phyloP scores from a whole-genome alignment of 495 filamentous ascomycete genomes.

The Hypoxylon rickii region DNA sequence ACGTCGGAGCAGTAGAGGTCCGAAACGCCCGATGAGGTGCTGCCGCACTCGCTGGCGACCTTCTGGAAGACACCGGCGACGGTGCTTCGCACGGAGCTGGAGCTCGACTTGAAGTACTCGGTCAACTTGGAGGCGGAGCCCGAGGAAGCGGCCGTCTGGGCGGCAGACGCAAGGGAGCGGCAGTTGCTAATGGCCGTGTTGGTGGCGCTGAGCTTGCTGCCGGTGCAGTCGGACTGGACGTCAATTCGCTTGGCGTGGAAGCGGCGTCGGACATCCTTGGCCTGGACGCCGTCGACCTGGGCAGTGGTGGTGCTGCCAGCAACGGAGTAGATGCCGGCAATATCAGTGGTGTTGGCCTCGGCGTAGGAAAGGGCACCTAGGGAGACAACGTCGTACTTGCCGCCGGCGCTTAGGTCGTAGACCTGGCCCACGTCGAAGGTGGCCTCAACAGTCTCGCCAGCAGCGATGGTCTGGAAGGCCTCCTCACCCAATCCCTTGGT shows the following conservation, averaged over 20 bases:
- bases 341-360: conserved; percentile 49
- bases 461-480: conserved; percentile 59
- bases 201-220: conserved; percentile 45
- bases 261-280: conserved; percentile 52
- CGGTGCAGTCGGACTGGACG: conserved; percentile 55
- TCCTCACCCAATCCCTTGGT: conserved; percentile 52
- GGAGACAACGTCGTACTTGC: conserved; percentile 53
- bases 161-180: conserved; percentile 55
- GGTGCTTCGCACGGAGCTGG: conserved; percentile 43
- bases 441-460: conserved; percentile 59
- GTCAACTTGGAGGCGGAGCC: conserved; percentile 56
- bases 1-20: conserved; percentile 60
- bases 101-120: conserved; percentile 68
- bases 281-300: conserved; percentile 55
- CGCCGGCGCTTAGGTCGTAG: conserved; percentile 58
- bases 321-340: conserved; percentile 52
- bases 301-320: conserved; percentile 53
- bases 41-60: conserved; percentile 56
- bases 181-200: conserved; percentile 56
- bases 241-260: conserved; percentile 55
- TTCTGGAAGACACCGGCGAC: conserved; percentile 58
- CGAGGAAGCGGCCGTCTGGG: conserved; percentile 55
- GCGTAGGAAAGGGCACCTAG: conserved; percentile 57
- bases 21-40: conserved; percentile 49
- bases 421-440: conserved; percentile 62